phyloP scores from a whole-genome alignment of 257 asterid species.

The Nyctanthes arbortristis region DNA sequence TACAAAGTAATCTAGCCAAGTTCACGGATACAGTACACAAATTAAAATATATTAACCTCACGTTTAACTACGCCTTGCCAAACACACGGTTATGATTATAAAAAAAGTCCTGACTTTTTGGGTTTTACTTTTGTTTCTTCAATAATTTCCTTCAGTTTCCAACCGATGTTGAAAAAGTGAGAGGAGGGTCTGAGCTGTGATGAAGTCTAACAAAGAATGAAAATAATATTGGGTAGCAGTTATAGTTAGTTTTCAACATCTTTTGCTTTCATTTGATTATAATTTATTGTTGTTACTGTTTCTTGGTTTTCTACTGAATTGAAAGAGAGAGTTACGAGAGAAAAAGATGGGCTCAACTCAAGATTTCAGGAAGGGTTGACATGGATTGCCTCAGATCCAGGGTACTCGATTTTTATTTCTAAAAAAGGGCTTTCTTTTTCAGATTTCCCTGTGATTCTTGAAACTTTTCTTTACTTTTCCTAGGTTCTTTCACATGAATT shows the following conservation, averaged over 20 bases:
- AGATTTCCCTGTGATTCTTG: constrained; percentile 71
- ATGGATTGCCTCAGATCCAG: constrained; percentile 95
- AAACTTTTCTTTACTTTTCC: constrained; percentile 41
- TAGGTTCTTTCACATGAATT: constrained; percentile 50
- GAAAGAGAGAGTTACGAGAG: constrained; percentile 40
- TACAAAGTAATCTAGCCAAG: no score
- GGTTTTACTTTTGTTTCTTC: no score
- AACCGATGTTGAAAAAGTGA: constrained; percentile 35
- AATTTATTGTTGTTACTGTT: background rate
- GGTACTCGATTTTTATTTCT: constrained; percentile 49
- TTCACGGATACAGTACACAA: no score
- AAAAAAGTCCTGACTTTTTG: no score
- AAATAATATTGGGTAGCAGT: background rate
- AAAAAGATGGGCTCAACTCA: constrained; percentile 30
- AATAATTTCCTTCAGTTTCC: constrained; percentile 20
- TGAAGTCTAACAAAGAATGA: background rate
- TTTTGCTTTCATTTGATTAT: constrained; percentile 8
- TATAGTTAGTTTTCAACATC: background rate
- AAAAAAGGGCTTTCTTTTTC: constrained; percentile 32
- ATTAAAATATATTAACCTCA: no score
- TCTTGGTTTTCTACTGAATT: constrained; percentile 30
- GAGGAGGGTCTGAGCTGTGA: constrained; percentile 25
- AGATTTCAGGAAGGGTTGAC: constrained; percentile 57
- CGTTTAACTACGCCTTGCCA: no score
- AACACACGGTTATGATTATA: no score